Evolutionary conservation across 805 yeast species (phyloP).

Genomic region (Isabelozyma heimii): DNA sequence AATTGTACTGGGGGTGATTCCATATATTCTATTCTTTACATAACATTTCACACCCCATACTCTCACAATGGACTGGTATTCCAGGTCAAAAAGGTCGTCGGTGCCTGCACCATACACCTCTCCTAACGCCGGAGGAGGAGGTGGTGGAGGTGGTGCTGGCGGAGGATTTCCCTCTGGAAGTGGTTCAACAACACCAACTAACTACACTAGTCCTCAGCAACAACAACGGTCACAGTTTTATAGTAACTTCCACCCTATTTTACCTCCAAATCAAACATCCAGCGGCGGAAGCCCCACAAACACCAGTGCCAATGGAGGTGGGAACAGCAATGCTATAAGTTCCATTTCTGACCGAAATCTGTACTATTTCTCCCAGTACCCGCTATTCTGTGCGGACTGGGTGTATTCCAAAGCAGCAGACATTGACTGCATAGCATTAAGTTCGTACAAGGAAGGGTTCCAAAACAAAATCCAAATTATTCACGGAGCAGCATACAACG

Average conservation of each 20-base stretch:
- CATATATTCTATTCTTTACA: neutral
- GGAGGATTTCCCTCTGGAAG: neutral
- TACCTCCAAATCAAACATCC: slow-evolving; percentile 8
- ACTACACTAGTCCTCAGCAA: slow-evolving; percentile 8
- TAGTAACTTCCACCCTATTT: slow-evolving; percentile 7
- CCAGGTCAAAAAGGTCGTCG: neutral
- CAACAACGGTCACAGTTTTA: slow-evolving; percentile 6
- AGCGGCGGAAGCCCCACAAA: neutral
- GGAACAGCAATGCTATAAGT: neutral
- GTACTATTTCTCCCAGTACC: slow-evolving; percentile 25
- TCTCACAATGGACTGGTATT: neutral
- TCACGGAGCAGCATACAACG: slow-evolving; percentile 24
- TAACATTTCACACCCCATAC: neutral
- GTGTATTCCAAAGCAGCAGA: slow-evolving; percentile 18
- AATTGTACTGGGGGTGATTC: neutral
- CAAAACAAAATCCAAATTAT: slow-evolving; percentile 60
- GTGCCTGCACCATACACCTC: neutral
- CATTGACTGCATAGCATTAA: slow-evolving; percentile 56
- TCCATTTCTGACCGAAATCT: slow-evolving; percentile 13
- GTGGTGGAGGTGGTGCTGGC: neutral
- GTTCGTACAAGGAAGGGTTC: slow-evolving; percentile 78
- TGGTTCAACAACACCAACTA: neutral
- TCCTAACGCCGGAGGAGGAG: neutral
- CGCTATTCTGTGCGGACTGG: slow-evolving; percentile 39
- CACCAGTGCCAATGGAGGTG: neutral